Evolutionary conservation across 331 rosid species (phyloP), one percentile per base, ranked within the genome.

Genomic region (Dryas integrifolia): DNA sequence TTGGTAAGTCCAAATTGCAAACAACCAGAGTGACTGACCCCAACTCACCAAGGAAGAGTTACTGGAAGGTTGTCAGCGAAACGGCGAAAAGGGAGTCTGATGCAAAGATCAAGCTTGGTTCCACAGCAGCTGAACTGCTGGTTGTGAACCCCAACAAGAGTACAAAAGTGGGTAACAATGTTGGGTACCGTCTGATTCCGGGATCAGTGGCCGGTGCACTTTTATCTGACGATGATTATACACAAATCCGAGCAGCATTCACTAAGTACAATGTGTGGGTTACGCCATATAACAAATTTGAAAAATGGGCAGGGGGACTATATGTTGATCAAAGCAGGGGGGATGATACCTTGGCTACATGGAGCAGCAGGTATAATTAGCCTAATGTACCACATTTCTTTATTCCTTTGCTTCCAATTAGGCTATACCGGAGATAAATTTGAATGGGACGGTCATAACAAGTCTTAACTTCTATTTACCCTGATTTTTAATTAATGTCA

Each of bases 221-320:
- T 13, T 46, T 89, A 15, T 13, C 45, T 0, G 75, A 74, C 4
- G 85, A 88, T 62, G 92, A 89, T 44, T 86, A 71, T 74, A 89
- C 94, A 0, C 92, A 91, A 74, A 59, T 35, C 0, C 76, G 89
- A 0, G 91, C 89, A 21, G 97, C 89, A 0, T 91, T 88, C 38
- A 80, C 87, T 0, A 84, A 84, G 7, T 67, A 72, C 39, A 67
- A 82, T 59, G 85, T 86, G 15, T 85, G 92, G 92, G 83, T 88
- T 30, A 88, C 97, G 0, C 82, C 90, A 0, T 88, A 88, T 41
- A 83, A 88, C 38, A 79, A 76, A 77, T 78, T 85, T 6, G 85
- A 85, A 51, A 86, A 86, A 55, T 90, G 95, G 92, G 95, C 86
- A 6, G 85, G 89, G 40, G 96, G 92, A 14, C 8, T 49, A 0